phyloP scores from a whole-genome alignment of 2,329 filamentous ascomycete genomes.

The Knufia fluminis region DNA sequence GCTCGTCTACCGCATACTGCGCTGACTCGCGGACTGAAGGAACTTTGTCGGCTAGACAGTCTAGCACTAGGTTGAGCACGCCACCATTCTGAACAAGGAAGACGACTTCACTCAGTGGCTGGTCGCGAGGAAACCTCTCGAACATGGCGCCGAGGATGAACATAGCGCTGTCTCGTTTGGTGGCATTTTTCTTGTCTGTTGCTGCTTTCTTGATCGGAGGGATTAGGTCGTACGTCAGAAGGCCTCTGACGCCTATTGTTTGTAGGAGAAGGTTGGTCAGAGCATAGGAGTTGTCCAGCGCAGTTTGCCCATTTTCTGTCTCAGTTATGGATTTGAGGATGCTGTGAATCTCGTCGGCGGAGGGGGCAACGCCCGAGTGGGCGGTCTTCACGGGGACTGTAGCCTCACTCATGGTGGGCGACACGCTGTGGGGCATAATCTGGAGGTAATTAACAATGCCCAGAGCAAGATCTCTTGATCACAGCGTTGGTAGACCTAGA shows the following conservation, averaged over 20 bases:
- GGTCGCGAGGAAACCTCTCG: constrained; percentile 71
- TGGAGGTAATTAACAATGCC: not conserved
- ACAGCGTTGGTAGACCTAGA: not conserved
- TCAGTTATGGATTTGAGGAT: constrained; percentile 60
- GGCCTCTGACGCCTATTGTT: constrained; percentile 55
- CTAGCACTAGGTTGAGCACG: constrained; percentile 63
- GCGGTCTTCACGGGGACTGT: constrained; percentile 41
- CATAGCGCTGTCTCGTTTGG: constrained; percentile 81
- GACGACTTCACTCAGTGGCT: constrained; percentile 69
- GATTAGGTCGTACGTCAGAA: constrained; percentile 53
- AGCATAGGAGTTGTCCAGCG: constrained; percentile 58
- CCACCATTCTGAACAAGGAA: constrained; percentile 74
- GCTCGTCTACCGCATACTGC: constrained; percentile 83
- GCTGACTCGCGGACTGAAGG: constrained; percentile 80
- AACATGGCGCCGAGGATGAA: constrained; percentile 90
- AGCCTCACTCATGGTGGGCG: constrained; percentile 11
- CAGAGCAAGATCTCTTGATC: not conserved
- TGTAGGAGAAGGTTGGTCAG: constrained; percentile 56
- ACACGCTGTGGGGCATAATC: constrained; percentile 9
- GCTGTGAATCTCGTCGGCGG: constrained; percentile 55
- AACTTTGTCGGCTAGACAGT: constrained; percentile 83
- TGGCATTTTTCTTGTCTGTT: constrained; percentile 83
- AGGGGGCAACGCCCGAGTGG: constrained; percentile 42
- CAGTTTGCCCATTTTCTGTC: constrained; percentile 58
- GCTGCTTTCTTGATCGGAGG: constrained; percentile 66